Conservation (phyloP, 140 eudicot species). For the Ambrosia hybrid region DNA sequence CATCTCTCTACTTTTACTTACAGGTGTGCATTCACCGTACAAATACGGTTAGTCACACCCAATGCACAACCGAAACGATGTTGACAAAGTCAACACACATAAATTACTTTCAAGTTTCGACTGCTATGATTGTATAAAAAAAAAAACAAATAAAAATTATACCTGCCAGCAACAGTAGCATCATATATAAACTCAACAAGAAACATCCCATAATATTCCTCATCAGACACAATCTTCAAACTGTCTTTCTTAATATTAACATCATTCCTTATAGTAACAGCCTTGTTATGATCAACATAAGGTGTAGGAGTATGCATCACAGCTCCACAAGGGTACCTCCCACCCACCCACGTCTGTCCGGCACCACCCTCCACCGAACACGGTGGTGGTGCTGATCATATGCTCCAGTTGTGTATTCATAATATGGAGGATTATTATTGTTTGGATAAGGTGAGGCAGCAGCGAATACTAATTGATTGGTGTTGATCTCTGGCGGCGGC, state of each 20-base stretch:
- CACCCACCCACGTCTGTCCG: slow-evolving; percentile 59
- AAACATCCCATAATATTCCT: slow-evolving; percentile 56
- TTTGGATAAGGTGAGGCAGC: slow-evolving; percentile 82
- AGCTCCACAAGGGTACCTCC: slow-evolving; percentile 73
- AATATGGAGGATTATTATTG: slow-evolving; percentile 54
- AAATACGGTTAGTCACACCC: too few species aligned
- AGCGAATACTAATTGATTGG: slow-evolving; percentile 69
- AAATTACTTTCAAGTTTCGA: background rate
- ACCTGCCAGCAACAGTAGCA: slow-evolving; percentile 96
- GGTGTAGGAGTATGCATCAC: slow-evolving; percentile 62
- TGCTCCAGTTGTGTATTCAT: slow-evolving; percentile 56
- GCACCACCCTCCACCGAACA: slow-evolving; percentile 12
- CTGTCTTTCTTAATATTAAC: slow-evolving; percentile 85
- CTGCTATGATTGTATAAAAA: background rate
- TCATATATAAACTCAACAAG: slow-evolving; percentile 81
- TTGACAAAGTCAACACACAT: background rate
- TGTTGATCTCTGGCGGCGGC: slow-evolving; percentile 59
- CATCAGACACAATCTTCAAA: slow-evolving; percentile 68
- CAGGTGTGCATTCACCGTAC: too few species aligned
- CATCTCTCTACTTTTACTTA: too few species aligned
- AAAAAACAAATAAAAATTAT: background rate
- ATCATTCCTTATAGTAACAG: slow-evolving; percentile 76
- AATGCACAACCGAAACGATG: background rate
- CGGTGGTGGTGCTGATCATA: slow-evolving; percentile 71
- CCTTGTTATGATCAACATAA: slow-evolving; percentile 94